Evolutionary conservation across 805 yeast genomes (phyloP).

Genomic region (Cyberlindnera euphorbiiphila): DNA sequence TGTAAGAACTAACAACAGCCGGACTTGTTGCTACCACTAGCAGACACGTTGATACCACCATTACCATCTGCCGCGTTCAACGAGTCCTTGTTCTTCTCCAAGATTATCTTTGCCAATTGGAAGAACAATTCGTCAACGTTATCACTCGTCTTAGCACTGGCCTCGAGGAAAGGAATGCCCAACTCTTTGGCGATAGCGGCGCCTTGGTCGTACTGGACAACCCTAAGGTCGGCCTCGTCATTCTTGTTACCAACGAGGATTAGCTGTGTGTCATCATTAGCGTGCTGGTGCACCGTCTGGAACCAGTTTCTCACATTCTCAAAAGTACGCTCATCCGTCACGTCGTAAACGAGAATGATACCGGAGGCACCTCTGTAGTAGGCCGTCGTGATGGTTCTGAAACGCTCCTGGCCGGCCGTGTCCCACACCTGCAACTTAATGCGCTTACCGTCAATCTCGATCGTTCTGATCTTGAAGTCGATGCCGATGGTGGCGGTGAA

Average conservation of each 20-base stretch:
- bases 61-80: slow-evolving; percentile 25
- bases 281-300: slow-evolving; percentile 93
- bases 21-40: slow-evolving; percentile 6
- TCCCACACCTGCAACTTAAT: slow-evolving; percentile 97
- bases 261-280: slow-evolving; percentile 92
- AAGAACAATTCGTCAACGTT: slow-evolving; percentile 91
- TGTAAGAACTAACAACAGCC: slow-evolving; percentile 4
- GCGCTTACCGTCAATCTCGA: slow-evolving; percentile 87
- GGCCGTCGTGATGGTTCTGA: slow-evolving; percentile 91
- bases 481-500: slow-evolving; percentile 98
- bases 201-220: slow-evolving; percentile 87
- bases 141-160: slow-evolving; percentile 90
- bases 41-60: slow-evolving; percentile 25
- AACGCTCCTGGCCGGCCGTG: slow-evolving; percentile 96
- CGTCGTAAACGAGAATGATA: slow-evolving; percentile 78
- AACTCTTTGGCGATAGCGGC: slow-evolving; percentile 81
- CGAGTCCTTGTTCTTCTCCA: slow-evolving; percentile 62
- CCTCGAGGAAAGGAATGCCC: slow-evolving; percentile 89
- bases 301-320: slow-evolving; percentile 93
- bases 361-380: slow-evolving; percentile 91
- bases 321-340: slow-evolving; percentile 86
- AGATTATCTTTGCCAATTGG: slow-evolving; percentile 81
- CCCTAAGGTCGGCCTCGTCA: slow-evolving; percentile 85
- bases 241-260: slow-evolving; percentile 94
- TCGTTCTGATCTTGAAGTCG: slow-evolving; percentile 95